Evolutionary conservation across 108 stramenopile species (phyloP).

Genomic region (Chaetoceros tenuissimus): DNA sequence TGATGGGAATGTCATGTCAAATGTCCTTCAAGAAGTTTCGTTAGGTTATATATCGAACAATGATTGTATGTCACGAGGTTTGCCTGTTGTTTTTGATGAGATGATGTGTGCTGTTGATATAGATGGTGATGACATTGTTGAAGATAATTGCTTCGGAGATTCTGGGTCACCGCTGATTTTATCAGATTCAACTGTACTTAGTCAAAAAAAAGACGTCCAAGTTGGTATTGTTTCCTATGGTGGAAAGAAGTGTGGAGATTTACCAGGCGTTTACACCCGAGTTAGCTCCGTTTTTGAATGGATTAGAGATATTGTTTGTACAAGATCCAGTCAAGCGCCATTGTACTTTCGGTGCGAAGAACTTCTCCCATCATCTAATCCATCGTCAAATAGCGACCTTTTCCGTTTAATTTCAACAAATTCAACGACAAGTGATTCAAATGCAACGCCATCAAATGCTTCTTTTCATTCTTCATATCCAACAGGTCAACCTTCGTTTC

Average conservation of each 20-base stretch:
- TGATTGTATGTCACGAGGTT: not conserved
- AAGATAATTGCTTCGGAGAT: not conserved
- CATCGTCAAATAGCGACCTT: too few species aligned
- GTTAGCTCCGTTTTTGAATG: conserved; percentile 19
- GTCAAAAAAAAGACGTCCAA: not conserved
- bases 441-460: too few species aligned
- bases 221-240: not conserved
- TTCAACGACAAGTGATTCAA: too few species aligned
- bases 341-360: conserved; percentile 7
- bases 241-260: not conserved
- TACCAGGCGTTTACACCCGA: conserved; percentile 45
- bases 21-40: not conserved
- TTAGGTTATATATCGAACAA: not conserved
- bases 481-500: too few species aligned
- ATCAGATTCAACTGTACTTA: not conserved
- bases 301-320: conserved; percentile 28
- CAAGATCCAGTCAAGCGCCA: conserved; percentile 18
- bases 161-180: not conserved
- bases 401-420: too few species aligned
- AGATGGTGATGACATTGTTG: not conserved
- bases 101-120: not conserved
- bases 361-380: too few species aligned
- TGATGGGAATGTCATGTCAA: not conserved
- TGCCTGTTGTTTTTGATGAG: not conserved
- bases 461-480: too few species aligned